Evolutionary conservation across 108 stramenopile species (phyloP).

Genomic region (Discostella stelligeroides): DNA sequence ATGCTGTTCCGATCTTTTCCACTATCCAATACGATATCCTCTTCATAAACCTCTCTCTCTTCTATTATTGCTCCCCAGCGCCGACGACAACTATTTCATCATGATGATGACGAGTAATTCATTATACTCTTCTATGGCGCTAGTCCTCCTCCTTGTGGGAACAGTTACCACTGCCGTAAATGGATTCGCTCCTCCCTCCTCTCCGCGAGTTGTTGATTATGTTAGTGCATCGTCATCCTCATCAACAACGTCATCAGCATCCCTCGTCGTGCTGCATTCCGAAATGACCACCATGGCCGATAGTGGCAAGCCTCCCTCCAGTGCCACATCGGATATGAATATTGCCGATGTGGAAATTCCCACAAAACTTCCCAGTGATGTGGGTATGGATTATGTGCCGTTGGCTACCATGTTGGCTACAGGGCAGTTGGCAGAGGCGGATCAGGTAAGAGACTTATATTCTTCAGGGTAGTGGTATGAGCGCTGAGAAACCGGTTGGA

Average conservation of each 20-base stretch:
- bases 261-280: not conserved
- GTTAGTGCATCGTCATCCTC: no score
- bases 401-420: constrained; percentile 91
- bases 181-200: not conserved
- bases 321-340: constrained; percentile 22
- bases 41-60: no score
- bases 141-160: not conserved
- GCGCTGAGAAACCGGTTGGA: no score
- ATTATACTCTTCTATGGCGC: not conserved
- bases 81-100: no score
- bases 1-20: no score
- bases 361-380: constrained; percentile 82
- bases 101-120: not conserved
- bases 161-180: not conserved
- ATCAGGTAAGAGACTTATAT: constrained; percentile 89
- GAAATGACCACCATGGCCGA: constrained; percentile 51
- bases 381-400: constrained; percentile 92
- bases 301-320: constrained; percentile 57
- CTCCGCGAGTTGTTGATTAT: not conserved
- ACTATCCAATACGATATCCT: no score
- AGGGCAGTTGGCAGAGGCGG: constrained; percentile 86
- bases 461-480: no score
- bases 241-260: no score
- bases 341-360: constrained; percentile 78
- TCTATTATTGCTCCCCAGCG: no score